Base-by-base conservation (phyloP, 768 basidiomycete species). In the Rhodotorula graminis region DNA sequence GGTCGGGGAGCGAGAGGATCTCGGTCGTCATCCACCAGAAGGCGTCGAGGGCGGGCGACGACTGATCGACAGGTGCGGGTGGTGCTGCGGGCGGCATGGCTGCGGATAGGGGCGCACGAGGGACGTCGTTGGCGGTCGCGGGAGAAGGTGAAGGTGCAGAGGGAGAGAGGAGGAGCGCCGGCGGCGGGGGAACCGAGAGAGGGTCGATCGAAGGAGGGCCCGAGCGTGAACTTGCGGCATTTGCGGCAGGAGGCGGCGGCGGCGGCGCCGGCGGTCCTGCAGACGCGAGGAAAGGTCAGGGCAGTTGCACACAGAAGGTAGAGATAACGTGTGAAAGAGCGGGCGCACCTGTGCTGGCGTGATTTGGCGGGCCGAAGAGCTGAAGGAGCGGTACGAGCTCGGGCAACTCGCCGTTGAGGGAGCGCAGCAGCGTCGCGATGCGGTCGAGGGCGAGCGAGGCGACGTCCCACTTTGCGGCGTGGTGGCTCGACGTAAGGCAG, bases 401-500 rank as follows among this genome's bases (percentile, higher is more conserved):
- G 14, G 71, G 71, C 23, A 72, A 21, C 27, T 64, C 57, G 61
- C 61, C 46, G 31, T 68, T 33, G n/a, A 72, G 47, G 11, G 71
- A 72, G 8, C 58, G 66, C 2, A 72, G 59, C 5, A 72, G 58
- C 16, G 67, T 67, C 29, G 71, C 71, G 29, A 72, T 68, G 8
- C 66, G 66, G 57, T 72, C 71, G 25, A 72, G 64, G n/a, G 71
- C 71, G 37, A 72, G 66, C 27, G 71, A 72, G 6, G 71, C 71
- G 25, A 72, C 71, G 60, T 72, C 71, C 71, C 71, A 72, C 4
- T 33, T 31, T 12, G 62, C 63, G 25, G 57, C 62, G 46, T 72
- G 71, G 61, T 72, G 71, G 23, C 59, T 65, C 27, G 71, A 63
- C n/a, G 66, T 72, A 49, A 70, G 57, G n/a, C 64, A 69, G 49